These are phyloP conservation scores for Vararia minispora DNA, from an alignment of 768 basidiomycete species.

Conservation along the genomic window DNA sequence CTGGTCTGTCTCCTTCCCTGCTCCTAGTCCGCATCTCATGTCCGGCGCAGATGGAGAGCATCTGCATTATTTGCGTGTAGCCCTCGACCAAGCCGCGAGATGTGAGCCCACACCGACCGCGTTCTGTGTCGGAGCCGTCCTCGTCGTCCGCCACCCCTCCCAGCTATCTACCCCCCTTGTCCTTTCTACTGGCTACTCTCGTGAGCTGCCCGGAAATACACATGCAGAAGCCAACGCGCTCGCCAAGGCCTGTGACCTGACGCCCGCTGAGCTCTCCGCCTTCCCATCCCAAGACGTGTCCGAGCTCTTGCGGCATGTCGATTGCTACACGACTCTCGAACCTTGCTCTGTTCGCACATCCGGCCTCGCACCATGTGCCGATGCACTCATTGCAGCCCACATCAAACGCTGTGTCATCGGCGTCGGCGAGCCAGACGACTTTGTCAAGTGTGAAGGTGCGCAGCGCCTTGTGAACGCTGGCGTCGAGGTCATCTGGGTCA, in stretches of 20 bases:
- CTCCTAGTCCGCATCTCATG: neutral
- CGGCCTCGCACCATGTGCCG: conserved; percentile 76
- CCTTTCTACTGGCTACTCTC: conserved; percentile 75
- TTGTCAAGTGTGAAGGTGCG: conserved; percentile 88
- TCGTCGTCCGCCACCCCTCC: conserved; percentile 39
- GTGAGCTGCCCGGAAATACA: conserved; percentile 89
- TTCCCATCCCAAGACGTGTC: conserved; percentile 28
- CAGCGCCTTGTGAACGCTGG: conserved; percentile 57
- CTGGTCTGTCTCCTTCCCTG: neutral
- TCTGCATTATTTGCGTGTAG: conserved; percentile 41
- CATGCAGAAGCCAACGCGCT: conserved; percentile 96
- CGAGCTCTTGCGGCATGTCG: conserved; percentile 44
- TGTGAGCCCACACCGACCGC: conserved; percentile 63
- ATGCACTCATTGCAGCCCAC: conserved; percentile 63
- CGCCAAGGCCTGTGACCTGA: conserved; percentile 47
- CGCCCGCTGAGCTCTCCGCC: conserved; percentile 30
- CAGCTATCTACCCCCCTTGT: conserved; percentile 32
- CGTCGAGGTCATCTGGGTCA: conserved; percentile 65
- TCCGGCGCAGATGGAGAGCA: conserved; percentile 15
- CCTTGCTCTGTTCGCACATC: conserved; percentile 89
- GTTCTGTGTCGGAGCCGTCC: conserved; percentile 86
- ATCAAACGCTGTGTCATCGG: conserved; percentile 79
- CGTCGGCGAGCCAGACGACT: conserved; percentile 85
- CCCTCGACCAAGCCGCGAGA: conserved; percentile 60
- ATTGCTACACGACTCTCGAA: conserved; percentile 93